phyloP scores from a whole-genome alignment of 495 filamentous ascomycete genomes.

The Aspergillus homomorphus region DNA sequence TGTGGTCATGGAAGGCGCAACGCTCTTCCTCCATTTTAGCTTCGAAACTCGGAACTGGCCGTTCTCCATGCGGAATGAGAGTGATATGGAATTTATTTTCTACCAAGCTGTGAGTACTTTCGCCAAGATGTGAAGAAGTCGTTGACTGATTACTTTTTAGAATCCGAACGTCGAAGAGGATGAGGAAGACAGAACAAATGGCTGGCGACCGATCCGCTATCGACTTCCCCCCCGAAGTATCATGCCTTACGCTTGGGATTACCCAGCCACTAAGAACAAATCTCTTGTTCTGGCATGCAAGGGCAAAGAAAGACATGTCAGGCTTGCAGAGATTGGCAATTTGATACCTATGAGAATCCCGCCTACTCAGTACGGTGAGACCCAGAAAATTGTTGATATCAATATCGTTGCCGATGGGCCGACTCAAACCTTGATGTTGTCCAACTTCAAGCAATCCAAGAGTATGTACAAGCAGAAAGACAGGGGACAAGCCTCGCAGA shows the following conservation, averaged over 20 bases:
- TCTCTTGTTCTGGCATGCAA: conserved; percentile 79
- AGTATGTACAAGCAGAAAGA: conserved; percentile 86
- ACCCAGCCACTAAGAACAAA: conserved; percentile 93
- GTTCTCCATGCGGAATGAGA: conserved; percentile 97
- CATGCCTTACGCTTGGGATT: conserved; percentile 99
- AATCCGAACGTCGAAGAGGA: conserved; percentile 78
- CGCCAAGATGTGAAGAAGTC: neutral
- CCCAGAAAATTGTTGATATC: conserved; percentile 86
- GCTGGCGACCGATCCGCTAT: conserved; percentile 88
- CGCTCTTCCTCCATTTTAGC: conserved; percentile 87
- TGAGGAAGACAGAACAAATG: conserved; percentile 69
- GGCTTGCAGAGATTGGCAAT: conserved; percentile 94
- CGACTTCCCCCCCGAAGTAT: conserved; percentile 92
- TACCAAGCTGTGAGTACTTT: conserved; percentile 63
- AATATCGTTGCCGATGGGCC: conserved; percentile 93
- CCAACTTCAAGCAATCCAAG: conserved; percentile 91
- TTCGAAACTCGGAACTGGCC: conserved; percentile 93
- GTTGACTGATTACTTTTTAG: conserved; percentile 12
- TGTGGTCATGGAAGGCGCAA: conserved; percentile 84
- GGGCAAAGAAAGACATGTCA: conserved; percentile 82
- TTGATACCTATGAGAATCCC: conserved; percentile 83
- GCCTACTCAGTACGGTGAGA: conserved; percentile 49
- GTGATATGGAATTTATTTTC: conserved; percentile 92
- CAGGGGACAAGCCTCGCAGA: conserved; percentile 51
- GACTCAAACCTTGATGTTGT: conserved; percentile 87